Base-by-base conservation (phyloP, 1,284 basidiomycete species). In the Malassezia vespertilionis region DNA sequence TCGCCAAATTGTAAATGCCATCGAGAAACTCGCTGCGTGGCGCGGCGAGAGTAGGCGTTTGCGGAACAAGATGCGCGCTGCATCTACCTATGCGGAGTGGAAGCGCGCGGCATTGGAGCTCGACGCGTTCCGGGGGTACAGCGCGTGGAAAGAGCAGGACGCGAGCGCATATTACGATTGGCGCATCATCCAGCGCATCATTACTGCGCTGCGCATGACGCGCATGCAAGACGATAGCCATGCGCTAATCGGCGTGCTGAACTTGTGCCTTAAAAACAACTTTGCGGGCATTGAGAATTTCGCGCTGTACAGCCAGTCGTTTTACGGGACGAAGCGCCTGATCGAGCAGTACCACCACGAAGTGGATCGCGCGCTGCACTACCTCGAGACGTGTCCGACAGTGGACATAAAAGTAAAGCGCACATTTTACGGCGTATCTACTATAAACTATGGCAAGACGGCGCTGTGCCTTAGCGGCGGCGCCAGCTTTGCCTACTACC, bases 401-500 rank as follows among this genome's bases (percentile, higher is more conserved):
- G 74, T 96, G 6, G 79, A 83, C 0, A 74, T 80, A 8, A 86
- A 93, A 53, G 87, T 93, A 72, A 97, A 96, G 75, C 80, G 81
- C 56, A 78, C 80, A 5, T 95, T 99, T 71, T 97, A 93, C 75
- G 83, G 85, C 69, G 81, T 79, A 50, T 80, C 83, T 33, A 87
- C 86, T 65, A 84, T 76, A 51, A 93, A 95, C 71, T 78, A 93
- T 20, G 91, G 91, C 55, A 77, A 78, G n/a, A 79, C 84, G 39
- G 93, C 91, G 0, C 74, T 97, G 5, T 96, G 91, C 71, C 77
- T 97, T 5, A 89, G 85, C 11, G 91, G 91, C 15, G 91, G 91
- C 11, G 91, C 85, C 3, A 83, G 82, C 1, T 93, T 96, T 64
- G 91, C 87, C 3, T 95, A 93, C 71, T 73, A 58, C 28, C 87